Percentiles rank a stretch among this genome's conserved stretches.
Conservation (phyloP, 768 basidiomycete genomes). For the Lactarius tabidus region DNA sequence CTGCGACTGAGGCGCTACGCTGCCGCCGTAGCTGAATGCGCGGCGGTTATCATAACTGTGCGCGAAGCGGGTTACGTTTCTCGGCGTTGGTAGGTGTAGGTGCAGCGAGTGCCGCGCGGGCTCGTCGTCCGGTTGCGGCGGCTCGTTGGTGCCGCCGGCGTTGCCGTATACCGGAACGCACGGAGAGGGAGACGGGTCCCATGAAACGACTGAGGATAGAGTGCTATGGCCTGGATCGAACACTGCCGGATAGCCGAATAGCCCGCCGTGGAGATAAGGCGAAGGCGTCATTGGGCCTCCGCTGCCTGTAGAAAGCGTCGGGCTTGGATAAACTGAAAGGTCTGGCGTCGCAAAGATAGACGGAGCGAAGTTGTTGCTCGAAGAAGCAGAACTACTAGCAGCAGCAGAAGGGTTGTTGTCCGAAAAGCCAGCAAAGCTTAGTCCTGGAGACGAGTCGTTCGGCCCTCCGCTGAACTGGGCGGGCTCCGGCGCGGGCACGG, state of each 20-base stretch:
- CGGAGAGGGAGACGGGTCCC: constrained; percentile 14
- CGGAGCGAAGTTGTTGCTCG: not conserved
- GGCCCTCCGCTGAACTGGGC: constrained; percentile 12
- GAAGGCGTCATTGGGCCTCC: constrained; percentile 18
- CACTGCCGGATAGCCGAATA: constrained; percentile 17
- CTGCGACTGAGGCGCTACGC: not conserved
- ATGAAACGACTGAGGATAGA: constrained; percentile 3
- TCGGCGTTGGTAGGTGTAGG: constrained; percentile 4
- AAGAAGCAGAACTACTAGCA: not conserved
- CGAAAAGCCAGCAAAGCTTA: constrained; percentile 1
- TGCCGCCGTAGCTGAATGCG: not conserved
- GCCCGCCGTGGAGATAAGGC: constrained; percentile 14
- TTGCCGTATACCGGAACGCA: not conserved
- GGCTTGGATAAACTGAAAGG: constrained; percentile 19
- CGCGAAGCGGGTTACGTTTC: not conserved
- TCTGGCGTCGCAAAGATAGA: constrained; percentile 19
- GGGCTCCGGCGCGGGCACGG: not conserved
- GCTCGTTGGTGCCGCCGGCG: not conserved
- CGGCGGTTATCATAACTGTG: not conserved
- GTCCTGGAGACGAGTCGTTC: constrained; percentile 12
- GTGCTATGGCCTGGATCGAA: constrained; percentile 15
- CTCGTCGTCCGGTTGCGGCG: not conserved
- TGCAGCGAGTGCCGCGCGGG: constrained; percentile 1
- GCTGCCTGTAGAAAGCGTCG: constrained; percentile 19
- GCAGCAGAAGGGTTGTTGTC: not conserved